Conservation (phyloP, 371 early-diverging fungal species). For the Lichtheimia hyalospora region DNA sequence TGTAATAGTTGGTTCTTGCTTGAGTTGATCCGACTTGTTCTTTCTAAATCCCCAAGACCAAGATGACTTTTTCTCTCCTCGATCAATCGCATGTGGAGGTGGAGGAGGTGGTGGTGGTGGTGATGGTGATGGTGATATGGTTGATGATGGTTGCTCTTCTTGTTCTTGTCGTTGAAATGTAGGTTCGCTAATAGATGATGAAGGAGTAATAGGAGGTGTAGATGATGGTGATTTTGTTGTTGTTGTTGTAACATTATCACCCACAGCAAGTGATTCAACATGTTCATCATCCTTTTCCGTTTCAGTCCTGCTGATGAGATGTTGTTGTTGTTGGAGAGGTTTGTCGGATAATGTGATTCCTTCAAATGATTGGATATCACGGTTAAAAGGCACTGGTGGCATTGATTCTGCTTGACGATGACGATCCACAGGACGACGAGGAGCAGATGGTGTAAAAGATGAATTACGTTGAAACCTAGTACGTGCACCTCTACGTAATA, state of each 20-base stretch:
- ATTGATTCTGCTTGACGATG: conserved; percentile 10
- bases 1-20: not conserved
- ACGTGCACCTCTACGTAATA: conserved; percentile 49
- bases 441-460: conserved; percentile 12
- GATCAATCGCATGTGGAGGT: conserved; percentile 3
- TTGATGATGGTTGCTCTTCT: not conserved
- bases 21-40: conserved; percentile 14
- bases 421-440: conserved; percentile 2
- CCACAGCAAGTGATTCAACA: too few species aligned
- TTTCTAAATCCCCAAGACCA: conserved; percentile 27
- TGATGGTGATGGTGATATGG: not conserved
- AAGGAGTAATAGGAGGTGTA: conserved; percentile 16
- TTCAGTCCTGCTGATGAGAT: too few species aligned
- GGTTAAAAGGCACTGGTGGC: conserved; percentile 5
- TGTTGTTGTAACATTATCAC: not conserved
- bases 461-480: conserved; percentile 54
- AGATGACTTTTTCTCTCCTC: conserved; percentile 13
- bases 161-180: conserved; percentile 9
- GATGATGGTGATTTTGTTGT: conserved; percentile 1
- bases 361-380: not conserved
- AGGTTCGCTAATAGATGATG: conserved; percentile 12
- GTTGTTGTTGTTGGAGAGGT: not conserved
- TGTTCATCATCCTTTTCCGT: not conserved
- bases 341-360: conserved; percentile 6
- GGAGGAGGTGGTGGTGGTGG: conserved; percentile 3